Conservation (phyloP, 1,284 basidiomycete species). For the Xanthoconium separans region DNA sequence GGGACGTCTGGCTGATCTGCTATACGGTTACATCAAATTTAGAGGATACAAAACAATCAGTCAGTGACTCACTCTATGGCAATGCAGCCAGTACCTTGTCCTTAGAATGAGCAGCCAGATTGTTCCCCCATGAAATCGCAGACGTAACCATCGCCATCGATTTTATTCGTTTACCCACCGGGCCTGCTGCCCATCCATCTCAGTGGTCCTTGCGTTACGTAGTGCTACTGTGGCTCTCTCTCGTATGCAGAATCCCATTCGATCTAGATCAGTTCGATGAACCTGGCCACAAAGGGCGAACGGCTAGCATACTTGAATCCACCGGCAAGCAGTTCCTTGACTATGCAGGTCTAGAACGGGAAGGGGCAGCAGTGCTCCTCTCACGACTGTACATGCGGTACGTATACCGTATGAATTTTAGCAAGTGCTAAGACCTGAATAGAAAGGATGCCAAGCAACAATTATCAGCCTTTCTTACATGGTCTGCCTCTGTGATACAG, state of each 20-base stretch:
- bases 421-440: slow-evolving; percentile 12
- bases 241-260: slow-evolving; percentile 95
- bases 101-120: slow-evolving; percentile 59
- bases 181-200: slow-evolving; percentile 40
- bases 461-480: slow-evolving; percentile 52
- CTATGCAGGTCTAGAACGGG: slow-evolving; percentile 78
- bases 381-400: slow-evolving; percentile 79
- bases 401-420: slow-evolving; percentile 10
- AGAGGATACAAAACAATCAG: slow-evolving; percentile 93
- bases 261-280: slow-evolving; percentile 84
- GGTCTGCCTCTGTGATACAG: slow-evolving; percentile 40
- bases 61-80: slow-evolving; percentile 42
- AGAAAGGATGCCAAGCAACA: slow-evolving; percentile 64
- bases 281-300: slow-evolving; percentile 43
- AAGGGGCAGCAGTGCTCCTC: slow-evolving; percentile 72
- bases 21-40: slow-evolving; percentile 88
- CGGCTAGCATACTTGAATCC: slow-evolving; percentile 55
- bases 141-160: slow-evolving; percentile 78
- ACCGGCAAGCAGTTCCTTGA: slow-evolving; percentile 62
- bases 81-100: slow-evolving; percentile 2
- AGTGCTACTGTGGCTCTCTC: slow-evolving; percentile 88
- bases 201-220: slow-evolving; percentile 87
- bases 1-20: slow-evolving; percentile 56
- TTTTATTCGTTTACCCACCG: slow-evolving; percentile 57
- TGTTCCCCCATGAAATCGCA: slow-evolving; percentile 87